Base-by-base conservation (phyloP, 257 asterid genomes). In the Petrea volubilis region DNA sequence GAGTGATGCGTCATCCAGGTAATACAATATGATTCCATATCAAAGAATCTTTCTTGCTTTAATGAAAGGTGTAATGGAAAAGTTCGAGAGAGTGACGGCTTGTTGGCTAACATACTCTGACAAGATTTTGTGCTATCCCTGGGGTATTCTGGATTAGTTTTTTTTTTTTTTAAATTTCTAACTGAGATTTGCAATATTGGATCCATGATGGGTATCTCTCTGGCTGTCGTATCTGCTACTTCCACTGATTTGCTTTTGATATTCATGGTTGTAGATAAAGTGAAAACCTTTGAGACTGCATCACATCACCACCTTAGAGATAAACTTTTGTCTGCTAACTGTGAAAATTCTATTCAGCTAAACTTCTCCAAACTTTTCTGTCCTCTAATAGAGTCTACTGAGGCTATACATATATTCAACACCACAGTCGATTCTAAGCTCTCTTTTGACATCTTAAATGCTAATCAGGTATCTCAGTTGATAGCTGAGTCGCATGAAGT, bases 1-100 rank as follows among this genome's bases (percentile, higher is more conserved):
- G 64, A 72, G 73, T 75, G 90, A 87, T 73, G 81, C 84, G 58
- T 74, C 77, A 74, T 84, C 88, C 60, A 83, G 98, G 98, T 93
- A 85, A 52, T 77, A 67, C 75, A 43, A 20, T 64, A 43, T 56
- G 66, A 11, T 74, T 74, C 29, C 41, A 49, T 59, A 38, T 50
- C 63, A 56, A 62, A 43, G 34, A 28, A 71, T 34, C 58, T 50
- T 70, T 57, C 47, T 77, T 64, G 46, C 31, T 55, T 57, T 31
- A 13, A 38, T 50, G 25, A 62, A 38, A 58, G 58, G 29, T n/a
- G 18, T 47, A 33, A 24, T 60, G 49, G 17, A 51, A 76, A 58
- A 38, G 15, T 23, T 43, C 4, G 20, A 40, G 66, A 25, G 67
- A 31, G 36, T 25, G 31, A 43, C 23, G 20, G 31, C 64, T 27